Evolutionary conservation across 768 basidiomycete genomes (phyloP).

Genomic region (Kwoniella dendrophila): DNA sequence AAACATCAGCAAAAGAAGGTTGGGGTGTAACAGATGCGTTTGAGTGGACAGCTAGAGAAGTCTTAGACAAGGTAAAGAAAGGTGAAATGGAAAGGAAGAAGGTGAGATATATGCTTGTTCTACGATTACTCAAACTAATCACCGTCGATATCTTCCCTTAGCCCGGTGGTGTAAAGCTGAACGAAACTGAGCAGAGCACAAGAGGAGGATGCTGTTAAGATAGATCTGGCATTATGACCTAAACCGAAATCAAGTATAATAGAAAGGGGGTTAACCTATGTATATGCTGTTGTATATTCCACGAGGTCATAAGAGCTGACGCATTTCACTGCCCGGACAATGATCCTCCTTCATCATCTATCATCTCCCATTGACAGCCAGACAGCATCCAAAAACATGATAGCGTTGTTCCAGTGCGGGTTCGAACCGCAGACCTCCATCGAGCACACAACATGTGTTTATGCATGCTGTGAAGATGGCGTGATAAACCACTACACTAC

Average conservation of each 20-base stretch:
- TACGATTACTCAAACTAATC: not conserved
- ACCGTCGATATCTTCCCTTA: not conserved
- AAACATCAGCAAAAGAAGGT: constrained; percentile 44
- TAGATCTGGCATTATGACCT: not conserved
- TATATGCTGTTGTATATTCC: not conserved
- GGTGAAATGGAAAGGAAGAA: constrained; percentile 32
- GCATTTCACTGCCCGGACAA: not conserved
- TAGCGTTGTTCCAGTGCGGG: not conserved
- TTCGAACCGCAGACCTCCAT: constrained; percentile 9
- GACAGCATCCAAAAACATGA: not conserved
- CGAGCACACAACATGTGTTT: not conserved
- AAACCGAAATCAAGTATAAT: not conserved
- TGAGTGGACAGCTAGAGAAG: constrained; percentile 47
- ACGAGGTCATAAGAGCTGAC: not conserved
- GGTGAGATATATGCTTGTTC: constrained; percentile 11
- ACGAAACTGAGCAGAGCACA: not conserved
- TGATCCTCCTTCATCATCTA: too few relatives aligned
- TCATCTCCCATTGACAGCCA: too few relatives aligned
- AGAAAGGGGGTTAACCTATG: not conserved
- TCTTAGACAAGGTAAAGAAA: constrained; percentile 29
- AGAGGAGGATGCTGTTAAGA: constrained; percentile 14
- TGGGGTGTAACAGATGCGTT: constrained; percentile 50
- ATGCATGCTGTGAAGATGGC: not conserved
- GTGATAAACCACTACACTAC: constrained; percentile 8
- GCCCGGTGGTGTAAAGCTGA: constrained; percentile 23